Percentiles rank a stretch among this genome's conserved stretches.
Evolutionary conservation across 768 basidiomycete species (phyloP).

Genomic region (Rhodotorula sphaerocarpa): DNA sequence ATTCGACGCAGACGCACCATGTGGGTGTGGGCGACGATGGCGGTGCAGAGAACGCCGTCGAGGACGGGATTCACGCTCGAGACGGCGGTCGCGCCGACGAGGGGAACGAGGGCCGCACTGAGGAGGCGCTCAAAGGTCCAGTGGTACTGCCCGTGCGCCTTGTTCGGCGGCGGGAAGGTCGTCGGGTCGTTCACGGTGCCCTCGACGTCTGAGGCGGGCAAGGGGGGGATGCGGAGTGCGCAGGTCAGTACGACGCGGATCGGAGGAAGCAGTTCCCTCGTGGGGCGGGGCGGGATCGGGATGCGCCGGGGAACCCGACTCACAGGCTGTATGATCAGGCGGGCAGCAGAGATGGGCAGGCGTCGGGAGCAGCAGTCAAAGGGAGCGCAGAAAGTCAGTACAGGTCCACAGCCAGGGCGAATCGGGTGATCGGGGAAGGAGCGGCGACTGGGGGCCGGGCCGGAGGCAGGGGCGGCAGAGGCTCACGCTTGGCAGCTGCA

Average conservation of each 20-base stretch:
- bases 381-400: no score
- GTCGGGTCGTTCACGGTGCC: constrained; percentile 95
- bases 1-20: constrained; percentile 55
- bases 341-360: no score
- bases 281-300: neutral
- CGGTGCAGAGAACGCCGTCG: constrained; percentile 79
- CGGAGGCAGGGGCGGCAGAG: neutral
- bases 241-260: neutral
- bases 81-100: constrained; percentile 77
- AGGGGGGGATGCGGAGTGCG: neutral
- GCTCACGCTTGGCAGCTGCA: constrained; percentile 20
- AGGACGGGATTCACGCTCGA: constrained; percentile 73
- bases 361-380: no score
- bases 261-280: no score
- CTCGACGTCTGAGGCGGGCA: constrained; percentile 49
- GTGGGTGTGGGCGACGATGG: constrained; percentile 87
- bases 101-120: constrained; percentile 75
- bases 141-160: constrained; percentile 79
- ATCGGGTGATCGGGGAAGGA: neutral
- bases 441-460: neutral
- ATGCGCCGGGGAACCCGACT: no score
- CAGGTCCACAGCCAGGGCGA: no score
- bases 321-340: constrained; percentile 16
- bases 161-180: constrained; percentile 59
- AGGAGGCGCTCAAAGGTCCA: constrained; percentile 89